A percentile compares a stretch with the other conserved stretches of the same genome.
phyloP scores from a whole-genome alignment of 2,329 filamentous ascomycete species.

The Colletotrichum truncatum region DNA sequence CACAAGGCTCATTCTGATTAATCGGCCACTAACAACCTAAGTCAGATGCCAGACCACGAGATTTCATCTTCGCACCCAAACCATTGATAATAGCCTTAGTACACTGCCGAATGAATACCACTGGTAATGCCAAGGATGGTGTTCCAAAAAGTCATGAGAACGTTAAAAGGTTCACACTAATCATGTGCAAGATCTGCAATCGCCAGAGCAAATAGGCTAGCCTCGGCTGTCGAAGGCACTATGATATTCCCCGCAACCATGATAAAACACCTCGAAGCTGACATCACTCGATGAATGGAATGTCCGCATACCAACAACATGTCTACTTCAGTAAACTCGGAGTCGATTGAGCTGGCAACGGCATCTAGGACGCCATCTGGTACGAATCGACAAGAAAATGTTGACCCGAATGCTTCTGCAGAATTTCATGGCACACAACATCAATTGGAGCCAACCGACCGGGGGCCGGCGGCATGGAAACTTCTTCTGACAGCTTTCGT shows the following conservation, averaged over 20 bases:
- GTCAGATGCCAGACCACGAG: no score
- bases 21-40: no score
- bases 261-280: not conserved
- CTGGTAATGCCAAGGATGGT: not conserved
- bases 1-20: no score
- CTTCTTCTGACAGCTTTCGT: slow-evolving; percentile 37
- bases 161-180: not conserved
- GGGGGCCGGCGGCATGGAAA: slow-evolving; percentile 36
- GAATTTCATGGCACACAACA: not conserved
- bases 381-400: not conserved
- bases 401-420: not conserved
- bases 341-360: not conserved
- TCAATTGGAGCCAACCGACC: slow-evolving; percentile 34
- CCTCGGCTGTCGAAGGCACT: not conserved
- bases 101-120: no score
- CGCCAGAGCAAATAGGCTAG: not conserved
- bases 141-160: not conserved
- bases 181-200: not conserved
- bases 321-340: not conserved
- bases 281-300: not conserved
- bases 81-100: not conserved
- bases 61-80: no score
- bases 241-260: not conserved
- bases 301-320: not conserved
- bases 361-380: not conserved